Conservation (phyloP, 148 eudicot species). For the Rhododendron henanense region DNA sequence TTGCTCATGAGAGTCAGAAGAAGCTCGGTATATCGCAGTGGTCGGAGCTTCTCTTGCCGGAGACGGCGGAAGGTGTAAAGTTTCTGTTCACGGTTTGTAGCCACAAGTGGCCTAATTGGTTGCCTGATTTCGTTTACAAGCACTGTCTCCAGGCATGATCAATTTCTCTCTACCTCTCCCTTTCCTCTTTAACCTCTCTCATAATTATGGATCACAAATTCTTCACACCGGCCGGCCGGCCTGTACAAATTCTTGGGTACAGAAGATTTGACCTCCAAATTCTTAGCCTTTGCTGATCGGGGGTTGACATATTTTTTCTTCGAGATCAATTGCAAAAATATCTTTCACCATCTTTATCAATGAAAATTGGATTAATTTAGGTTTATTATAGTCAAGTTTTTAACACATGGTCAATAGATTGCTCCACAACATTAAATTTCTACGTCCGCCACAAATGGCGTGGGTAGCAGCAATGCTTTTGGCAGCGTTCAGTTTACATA, state of each 20-base stretch:
- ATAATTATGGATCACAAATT: background rate
- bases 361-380: no score
- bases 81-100: conserved; percentile 17
- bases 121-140: conserved; percentile 25
- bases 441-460: no score
- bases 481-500: no score
- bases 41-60: conserved; percentile 36
- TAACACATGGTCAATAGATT: no score
- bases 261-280: background rate
- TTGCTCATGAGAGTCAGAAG: conserved; percentile 8
- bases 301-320: no score
- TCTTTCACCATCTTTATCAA: no score
- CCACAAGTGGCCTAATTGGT: conserved; percentile 22
- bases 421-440: no score
- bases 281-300: no score
- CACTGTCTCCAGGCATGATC: conserved; percentile 30
- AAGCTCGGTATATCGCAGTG: conserved; percentile 29
- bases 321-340: no score
- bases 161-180: background rate
- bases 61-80: conserved; percentile 27
- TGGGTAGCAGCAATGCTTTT: no score
- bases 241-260: background rate
- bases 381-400: no score
- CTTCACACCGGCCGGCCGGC: background rate
- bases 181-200: background rate